Conservation (phyloP, 2,329 filamentous ascomycete species). For the Raffaelea deltoideospora region DNA sequence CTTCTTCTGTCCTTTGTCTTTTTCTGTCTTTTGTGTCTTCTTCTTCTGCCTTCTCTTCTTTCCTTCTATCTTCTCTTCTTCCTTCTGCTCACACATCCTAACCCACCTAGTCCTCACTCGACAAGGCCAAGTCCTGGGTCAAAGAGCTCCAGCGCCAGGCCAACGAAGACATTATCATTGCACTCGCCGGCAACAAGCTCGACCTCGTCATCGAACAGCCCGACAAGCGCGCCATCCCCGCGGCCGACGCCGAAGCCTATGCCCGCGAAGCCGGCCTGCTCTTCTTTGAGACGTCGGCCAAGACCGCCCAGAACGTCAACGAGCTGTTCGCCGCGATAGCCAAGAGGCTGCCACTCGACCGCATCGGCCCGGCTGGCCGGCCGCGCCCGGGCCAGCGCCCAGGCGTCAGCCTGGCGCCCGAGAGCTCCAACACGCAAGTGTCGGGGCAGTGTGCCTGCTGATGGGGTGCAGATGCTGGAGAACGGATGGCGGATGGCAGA, state of each 20-base stretch:
- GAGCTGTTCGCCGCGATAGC: constrained; percentile 96
- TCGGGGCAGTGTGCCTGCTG: constrained; percentile 43
- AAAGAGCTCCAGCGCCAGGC: constrained; percentile 97
- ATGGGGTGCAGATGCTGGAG: too few relatives aligned
- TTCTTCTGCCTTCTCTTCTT: background rate
- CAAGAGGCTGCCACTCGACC: constrained; percentile 92
- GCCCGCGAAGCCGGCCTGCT: constrained; percentile 83
- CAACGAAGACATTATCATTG: constrained; percentile 99
- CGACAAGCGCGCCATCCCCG: constrained; percentile 84
- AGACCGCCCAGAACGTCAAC: constrained; percentile 89
- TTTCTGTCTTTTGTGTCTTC: background rate
- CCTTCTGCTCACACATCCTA: background rate
- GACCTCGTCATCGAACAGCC: constrained; percentile 90
- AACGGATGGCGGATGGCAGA: too few relatives aligned
- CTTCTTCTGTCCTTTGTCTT: background rate
- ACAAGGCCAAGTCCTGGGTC: constrained; percentile 99
- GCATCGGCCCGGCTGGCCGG: constrained; percentile 84
- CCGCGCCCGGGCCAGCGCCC: constrained; percentile 50
- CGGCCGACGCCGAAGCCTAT: constrained; percentile 87
- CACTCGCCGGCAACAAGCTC: constrained; percentile 92
- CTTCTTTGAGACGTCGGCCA: constrained; percentile 97
- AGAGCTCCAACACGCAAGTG: constrained; percentile 41
- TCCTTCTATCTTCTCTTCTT: background rate
- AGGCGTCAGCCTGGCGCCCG: constrained; percentile 40
- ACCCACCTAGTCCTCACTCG: constrained; percentile 62